Evolutionary conservation across 2,329 filamentous ascomycete species (phyloP).

Genomic region (Neodidymelliopsis sp.): DNA sequence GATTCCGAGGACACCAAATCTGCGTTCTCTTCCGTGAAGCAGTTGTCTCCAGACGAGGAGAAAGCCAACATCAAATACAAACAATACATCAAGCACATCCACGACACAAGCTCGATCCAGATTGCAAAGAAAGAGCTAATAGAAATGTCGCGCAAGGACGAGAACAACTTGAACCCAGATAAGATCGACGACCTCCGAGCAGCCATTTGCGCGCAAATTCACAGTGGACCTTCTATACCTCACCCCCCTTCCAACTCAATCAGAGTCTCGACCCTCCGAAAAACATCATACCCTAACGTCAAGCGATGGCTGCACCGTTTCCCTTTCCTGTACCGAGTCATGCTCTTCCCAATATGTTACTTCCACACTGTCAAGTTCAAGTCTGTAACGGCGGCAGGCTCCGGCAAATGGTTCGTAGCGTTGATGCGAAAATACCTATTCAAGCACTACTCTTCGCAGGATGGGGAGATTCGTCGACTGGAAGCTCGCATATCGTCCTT

Average conservation of each 20-base stretch:
- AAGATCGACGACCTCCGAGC: constrained; percentile 55
- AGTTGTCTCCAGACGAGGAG: constrained; percentile 55
- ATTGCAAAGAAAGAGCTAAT: constrained; percentile 36
- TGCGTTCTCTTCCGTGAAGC: constrained; percentile 51
- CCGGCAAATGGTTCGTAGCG: constrained; percentile 59
- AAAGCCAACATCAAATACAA: constrained; percentile 54
- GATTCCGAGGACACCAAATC: constrained; percentile 40
- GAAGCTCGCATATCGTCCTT: constrained; percentile 58
- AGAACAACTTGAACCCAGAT: constrained; percentile 44
- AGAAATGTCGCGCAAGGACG: constrained; percentile 36
- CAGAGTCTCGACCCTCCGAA: constrained; percentile 58
- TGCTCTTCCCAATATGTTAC: constrained; percentile 59
- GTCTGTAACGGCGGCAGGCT: constrained; percentile 60
- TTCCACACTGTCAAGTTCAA: constrained; percentile 61
- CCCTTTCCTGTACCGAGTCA: constrained; percentile 58
- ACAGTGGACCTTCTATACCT: constrained; percentile 57
- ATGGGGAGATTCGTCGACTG: constrained; percentile 55
- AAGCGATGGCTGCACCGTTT: constrained; percentile 58
- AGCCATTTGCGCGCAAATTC: constrained; percentile 59
- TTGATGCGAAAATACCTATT: constrained; percentile 60
- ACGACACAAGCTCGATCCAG: constrained; percentile 40
- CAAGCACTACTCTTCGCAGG: constrained; percentile 55
- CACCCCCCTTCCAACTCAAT: constrained; percentile 60
- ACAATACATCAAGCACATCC: constrained; percentile 48
- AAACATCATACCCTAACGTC: constrained; percentile 51